Conservation (phyloP, 2,329 filamentous ascomycete species). For the Teratosphaeriaceae sp. region DNA sequence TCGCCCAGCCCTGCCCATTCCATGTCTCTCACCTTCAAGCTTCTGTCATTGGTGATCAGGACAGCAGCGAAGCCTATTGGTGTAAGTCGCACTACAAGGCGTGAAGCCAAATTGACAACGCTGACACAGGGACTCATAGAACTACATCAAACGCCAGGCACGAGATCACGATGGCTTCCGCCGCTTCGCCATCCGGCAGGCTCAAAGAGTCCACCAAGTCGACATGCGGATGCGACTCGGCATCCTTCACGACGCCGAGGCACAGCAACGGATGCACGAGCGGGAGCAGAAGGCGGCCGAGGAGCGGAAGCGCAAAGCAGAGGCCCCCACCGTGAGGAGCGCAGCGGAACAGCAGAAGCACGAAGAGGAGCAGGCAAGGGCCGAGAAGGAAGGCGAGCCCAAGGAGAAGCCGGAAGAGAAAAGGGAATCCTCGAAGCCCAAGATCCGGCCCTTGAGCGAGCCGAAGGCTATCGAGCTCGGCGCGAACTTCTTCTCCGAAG, state of each 20-base stretch:
- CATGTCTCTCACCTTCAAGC: constrained; percentile 43
- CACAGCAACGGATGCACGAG: constrained; percentile 46
- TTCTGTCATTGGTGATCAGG: constrained; percentile 57
- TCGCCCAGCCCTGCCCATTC: neutral
- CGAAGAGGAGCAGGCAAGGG: constrained; percentile 46
- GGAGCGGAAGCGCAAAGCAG: constrained; percentile 43
- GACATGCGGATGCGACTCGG: constrained; percentile 64
- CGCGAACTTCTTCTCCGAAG: constrained; percentile 62
- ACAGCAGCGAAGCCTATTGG: constrained; percentile 63
- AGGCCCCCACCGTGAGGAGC: constrained; percentile 55
- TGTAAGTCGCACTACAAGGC: too few relatives aligned
- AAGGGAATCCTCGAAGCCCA: constrained; percentile 31
- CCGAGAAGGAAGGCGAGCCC: constrained; percentile 30
- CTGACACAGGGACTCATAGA: constrained; percentile 37
- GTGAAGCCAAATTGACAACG: too few relatives aligned
- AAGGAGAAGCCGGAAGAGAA: constrained; percentile 36
- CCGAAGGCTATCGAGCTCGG: constrained; percentile 62
- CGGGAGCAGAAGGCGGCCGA: constrained; percentile 51
- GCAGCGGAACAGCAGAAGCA: constrained; percentile 53
- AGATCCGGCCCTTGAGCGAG: constrained; percentile 58
- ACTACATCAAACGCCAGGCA: constrained; percentile 60
- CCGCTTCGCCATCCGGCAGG: constrained; percentile 53
- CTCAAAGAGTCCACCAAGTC: constrained; percentile 57
- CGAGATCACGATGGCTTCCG: constrained; percentile 63
- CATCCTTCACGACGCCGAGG: constrained; percentile 54